Conservation (phyloP, 2,329 filamentous ascomycete genomes). For the Eurotiales sp. region DNA sequence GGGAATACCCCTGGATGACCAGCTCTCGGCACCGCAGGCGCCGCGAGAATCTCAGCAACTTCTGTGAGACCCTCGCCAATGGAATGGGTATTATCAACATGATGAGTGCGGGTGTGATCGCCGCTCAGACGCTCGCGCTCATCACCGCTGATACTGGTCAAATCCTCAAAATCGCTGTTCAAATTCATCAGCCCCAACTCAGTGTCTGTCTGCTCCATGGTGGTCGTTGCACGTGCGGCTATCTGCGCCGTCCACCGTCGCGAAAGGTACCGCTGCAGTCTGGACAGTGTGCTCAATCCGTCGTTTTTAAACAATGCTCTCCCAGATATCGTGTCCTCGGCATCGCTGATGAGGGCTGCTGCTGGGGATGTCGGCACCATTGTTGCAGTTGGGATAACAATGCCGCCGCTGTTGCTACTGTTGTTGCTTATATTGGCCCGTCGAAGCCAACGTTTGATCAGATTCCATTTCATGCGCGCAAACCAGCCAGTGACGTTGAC, state of each 20-base stretch:
- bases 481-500: conserved; percentile 38
- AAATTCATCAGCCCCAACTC: conserved; percentile 10
- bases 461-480: conserved; percentile 45
- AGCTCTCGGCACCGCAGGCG: conserved; percentile 18
- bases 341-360: not conserved
- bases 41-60: conserved; percentile 18
- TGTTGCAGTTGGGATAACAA: not conserved
- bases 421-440: conserved; percentile 34
- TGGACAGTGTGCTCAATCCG: conserved; percentile 38
- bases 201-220: conserved; percentile 5
- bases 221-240: not conserved
- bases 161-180: conserved; percentile 9
- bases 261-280: conserved; percentile 37
- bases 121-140: conserved; percentile 16
- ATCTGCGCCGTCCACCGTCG: conserved; percentile 40
- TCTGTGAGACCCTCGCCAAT: conserved; percentile 20
- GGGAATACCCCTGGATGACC: not conserved
- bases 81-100: conserved; percentile 5
- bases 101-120: conserved; percentile 1
- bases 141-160: not conserved
- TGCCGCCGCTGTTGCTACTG: not conserved
- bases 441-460: conserved; percentile 46
- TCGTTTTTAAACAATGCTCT: conserved; percentile 20
- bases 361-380: not conserved
- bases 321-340: not conserved